phyloP scores from a whole-genome alignment of 257 asterid genomes.

The Voacanga thouarsii region DNA sequence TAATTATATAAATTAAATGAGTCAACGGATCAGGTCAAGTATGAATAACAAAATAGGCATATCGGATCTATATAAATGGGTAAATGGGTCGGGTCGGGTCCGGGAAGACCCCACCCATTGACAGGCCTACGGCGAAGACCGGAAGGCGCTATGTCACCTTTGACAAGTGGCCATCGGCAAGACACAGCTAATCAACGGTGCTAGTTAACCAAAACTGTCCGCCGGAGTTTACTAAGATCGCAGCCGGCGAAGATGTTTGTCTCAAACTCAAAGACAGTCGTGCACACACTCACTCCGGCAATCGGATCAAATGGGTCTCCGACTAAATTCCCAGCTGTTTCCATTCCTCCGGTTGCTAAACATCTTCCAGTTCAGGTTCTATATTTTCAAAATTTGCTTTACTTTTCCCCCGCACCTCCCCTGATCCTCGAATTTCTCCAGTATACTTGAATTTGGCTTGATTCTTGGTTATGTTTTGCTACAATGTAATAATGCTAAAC shows the following conservation, averaged over 20 bases:
- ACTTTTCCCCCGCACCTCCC: background rate
- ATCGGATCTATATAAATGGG: no score
- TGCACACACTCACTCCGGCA: constrained; percentile 26
- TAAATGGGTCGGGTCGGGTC: no score
- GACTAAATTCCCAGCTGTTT: constrained; percentile 10
- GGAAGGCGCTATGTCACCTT: no score
- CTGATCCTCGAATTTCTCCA: background rate
- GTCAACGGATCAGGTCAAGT: no score
- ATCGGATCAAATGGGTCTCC: constrained; percentile 26
- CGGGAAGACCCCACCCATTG: no score
- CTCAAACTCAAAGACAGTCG: constrained; percentile 26
- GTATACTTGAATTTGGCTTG: background rate
- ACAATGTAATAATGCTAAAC: background rate
- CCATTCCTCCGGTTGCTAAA: background rate
- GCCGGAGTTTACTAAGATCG: background rate
- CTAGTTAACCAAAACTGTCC: no score
- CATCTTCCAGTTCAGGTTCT: constrained; percentile 35
- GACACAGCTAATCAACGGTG: no score
- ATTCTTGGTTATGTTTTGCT: constrained; percentile 10
- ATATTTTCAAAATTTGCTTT: no score
- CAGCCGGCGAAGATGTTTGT: constrained; percentile 22
- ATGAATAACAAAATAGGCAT: no score
- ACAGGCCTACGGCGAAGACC: no score
- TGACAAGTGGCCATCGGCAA: no score
- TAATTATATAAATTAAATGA: no score